phyloP scores from a whole-genome alignment of 192 early-diverging fungal genomes.

The Gaertneriomyces semiglobifer region DNA sequence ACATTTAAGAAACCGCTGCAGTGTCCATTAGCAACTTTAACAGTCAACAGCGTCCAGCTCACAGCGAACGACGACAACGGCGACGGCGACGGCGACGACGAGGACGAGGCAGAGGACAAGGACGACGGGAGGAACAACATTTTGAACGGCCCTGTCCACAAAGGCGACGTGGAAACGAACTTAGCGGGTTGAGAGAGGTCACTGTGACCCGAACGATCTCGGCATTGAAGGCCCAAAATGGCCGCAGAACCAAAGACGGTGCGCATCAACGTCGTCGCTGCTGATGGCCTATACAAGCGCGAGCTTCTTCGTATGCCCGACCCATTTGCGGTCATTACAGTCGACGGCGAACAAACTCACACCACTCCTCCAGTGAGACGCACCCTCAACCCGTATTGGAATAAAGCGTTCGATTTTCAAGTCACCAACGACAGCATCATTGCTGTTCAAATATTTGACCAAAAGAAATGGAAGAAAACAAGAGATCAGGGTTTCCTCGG shows the following conservation, averaged over 20 bases:
- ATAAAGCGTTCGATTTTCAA: constrained; percentile 80
- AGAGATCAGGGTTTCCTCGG: constrained; percentile 73
- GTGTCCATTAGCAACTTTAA: no score
- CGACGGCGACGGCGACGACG: no score
- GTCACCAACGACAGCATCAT: constrained; percentile 74
- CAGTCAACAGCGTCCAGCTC: no score
- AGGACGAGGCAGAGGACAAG: no score
- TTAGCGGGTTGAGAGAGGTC: no score
- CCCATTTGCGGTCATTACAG: constrained; percentile 93
- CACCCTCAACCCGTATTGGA: constrained; percentile 96
- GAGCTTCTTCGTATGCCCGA: constrained; percentile 93
- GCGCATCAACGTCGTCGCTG: constrained; percentile 70
- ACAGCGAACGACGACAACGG: no score
- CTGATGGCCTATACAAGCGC: constrained; percentile 85
- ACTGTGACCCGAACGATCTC: no score
- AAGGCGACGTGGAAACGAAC: no score
- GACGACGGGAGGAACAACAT: no score
- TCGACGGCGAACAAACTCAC: constrained; percentile 94
- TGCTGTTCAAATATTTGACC: constrained; percentile 96
- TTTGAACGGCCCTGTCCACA: no score
- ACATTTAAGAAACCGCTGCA: no score
- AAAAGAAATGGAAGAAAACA: constrained; percentile 87
- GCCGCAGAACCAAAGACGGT: background rate
- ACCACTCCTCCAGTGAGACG: constrained; percentile 82
- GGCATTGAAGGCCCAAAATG: no score